These are phyloP conservation scores for Torulaspora indica DNA, from an alignment of 805 yeast species.

Conservation along the genomic window DNA sequence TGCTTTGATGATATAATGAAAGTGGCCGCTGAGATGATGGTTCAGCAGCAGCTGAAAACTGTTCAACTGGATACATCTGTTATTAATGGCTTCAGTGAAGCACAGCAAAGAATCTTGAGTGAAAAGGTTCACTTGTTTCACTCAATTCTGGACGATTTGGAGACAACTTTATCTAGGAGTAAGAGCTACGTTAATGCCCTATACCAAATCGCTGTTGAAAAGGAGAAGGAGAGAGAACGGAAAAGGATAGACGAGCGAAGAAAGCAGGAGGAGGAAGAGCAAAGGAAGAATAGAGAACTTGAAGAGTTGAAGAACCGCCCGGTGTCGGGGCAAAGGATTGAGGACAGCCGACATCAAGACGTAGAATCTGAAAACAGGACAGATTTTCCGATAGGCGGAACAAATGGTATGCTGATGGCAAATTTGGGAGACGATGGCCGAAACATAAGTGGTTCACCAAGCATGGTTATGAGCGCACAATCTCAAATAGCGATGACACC, in stretches of 20 bases:
- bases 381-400: constrained; percentile 16
- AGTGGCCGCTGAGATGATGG: constrained; percentile 35
- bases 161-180: constrained; percentile 27
- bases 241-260: constrained; percentile 30
- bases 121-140: constrained; percentile 32
- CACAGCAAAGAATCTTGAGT: constrained; percentile 26
- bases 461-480: constrained; percentile 1
- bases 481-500: constrained; percentile 4
- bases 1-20: constrained; percentile 35
- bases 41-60: constrained; percentile 35
- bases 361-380: constrained; percentile 11
- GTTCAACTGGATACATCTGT: constrained; percentile 30
- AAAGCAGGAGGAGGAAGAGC: constrained; percentile 30
- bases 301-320: constrained; percentile 13
- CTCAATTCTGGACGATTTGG: constrained; percentile 32
- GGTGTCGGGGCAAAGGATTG: constrained; percentile 15
- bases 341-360: constrained; percentile 10
- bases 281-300: constrained; percentile 11
- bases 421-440: constrained; percentile 8
- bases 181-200: constrained; percentile 30
- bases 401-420: constrained; percentile 13
- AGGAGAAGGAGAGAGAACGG: constrained; percentile 32
- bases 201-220: constrained; percentile 29
- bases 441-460: constrained; percentile 5
- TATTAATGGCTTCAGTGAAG: constrained; percentile 26